Evolutionary conservation across 805 yeast species (phyloP).

Genomic region (Barnettozyma sucrosica): DNA sequence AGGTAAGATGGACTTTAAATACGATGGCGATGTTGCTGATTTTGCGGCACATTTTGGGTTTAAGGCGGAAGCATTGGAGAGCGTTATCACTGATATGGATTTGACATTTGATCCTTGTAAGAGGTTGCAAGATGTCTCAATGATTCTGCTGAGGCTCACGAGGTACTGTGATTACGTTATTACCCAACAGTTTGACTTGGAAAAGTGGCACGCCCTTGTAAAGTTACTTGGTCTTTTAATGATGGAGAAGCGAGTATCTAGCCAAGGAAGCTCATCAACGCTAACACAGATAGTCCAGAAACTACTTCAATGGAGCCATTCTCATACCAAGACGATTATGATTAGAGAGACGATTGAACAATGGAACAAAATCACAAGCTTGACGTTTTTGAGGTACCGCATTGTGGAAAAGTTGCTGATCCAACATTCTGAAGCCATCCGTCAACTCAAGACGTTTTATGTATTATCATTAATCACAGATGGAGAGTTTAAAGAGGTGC

Average conservation of each 20-base stretch:
- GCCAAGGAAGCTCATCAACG: neutral
- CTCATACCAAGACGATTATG: neutral
- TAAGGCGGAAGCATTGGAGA: neutral
- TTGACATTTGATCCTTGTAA: conserved; percentile 5
- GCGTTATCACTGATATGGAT: neutral
- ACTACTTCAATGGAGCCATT: conserved; percentile 8
- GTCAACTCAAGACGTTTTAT: conserved; percentile 4
- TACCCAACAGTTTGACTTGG: neutral
- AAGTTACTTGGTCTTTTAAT: conserved; percentile 7
- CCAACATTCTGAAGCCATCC: neutral
- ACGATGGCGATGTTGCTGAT: neutral
- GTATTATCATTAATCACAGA: conserved; percentile 1
- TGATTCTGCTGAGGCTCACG: conserved; percentile 4
- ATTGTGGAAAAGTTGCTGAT: conserved; percentile 8
- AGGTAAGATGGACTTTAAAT: neutral
- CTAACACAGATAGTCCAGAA: neutral
- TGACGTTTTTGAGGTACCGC: conserved; percentile 3
- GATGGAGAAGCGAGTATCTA: conserved; percentile 10
- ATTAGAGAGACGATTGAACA: neutral
- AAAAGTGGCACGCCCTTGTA: conserved; percentile 1
- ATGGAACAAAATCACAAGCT: conserved; percentile 5
- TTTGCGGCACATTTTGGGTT: conserved; percentile 10
- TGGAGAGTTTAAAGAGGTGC: neutral
- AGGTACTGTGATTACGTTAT: conserved; percentile 3
- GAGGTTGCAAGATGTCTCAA: conserved; percentile 3